Base-by-base conservation (phyloP, 1,284 basidiomycete species). In the Limonomyces culmigenus region DNA sequence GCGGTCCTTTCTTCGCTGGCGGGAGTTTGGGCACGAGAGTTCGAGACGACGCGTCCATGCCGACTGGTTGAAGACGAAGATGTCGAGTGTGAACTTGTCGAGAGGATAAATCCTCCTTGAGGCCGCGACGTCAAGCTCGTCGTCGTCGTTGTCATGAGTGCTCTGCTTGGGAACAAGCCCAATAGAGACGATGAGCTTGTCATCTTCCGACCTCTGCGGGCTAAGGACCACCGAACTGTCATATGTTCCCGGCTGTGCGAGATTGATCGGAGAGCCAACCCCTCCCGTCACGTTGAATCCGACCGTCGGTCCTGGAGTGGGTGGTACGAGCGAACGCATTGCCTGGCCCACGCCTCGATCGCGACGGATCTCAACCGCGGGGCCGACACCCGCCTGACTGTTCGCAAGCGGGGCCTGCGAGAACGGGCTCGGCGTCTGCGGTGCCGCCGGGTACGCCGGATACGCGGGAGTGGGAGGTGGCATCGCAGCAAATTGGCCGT, bases 21-120 rank as follows among this genome's bases (percentile, higher is more conserved):
- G 56, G 37, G 65, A 53, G 38, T 72, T 63, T 1, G 79, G 78
- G 49, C 72, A 75, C 16, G 67, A 71, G 18, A 89, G 62, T 51
- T 86, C 80, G 46, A 89, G 84, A 40, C 84, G 54, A 40, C 83
- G 61, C 35, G 75, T 74, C 63, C 76, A 73, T 34, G 71, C 63
- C n/a, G 74, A 78, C 51, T 77, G 75, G 49, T 91, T 92, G 50
- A 81, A 86, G 35, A 91, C 81, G 47, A 91, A 91, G 4, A 91
- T 77, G 45, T 92, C 86, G 43, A 91, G 54, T 29, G 72, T 76
- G 52, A 92, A 92, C 34, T 68, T 64, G 43, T 86, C 74, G 23
- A 83, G 59, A 3, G 79, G 74, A 42, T 68, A 71, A 45, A 89
- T 74, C 54, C 56, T 62, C 15, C 54, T 56, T 32, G 52, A 41